Evolutionary conservation across 164 flowering plant species (phyloP).

Genomic region (Platanus orientalis): DNA sequence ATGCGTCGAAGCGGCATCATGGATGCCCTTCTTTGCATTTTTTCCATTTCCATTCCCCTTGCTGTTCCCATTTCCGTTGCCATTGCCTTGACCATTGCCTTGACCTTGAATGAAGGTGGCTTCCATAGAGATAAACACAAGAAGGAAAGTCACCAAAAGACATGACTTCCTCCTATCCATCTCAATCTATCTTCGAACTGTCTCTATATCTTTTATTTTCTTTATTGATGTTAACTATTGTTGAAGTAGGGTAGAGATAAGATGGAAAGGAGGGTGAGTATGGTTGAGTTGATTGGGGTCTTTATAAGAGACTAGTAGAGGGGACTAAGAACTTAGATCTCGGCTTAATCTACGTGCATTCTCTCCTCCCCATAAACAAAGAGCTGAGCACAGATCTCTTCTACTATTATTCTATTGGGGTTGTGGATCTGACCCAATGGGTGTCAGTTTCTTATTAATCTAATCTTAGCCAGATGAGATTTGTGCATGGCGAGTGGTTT

Average conservation of each 20-base stretch:
- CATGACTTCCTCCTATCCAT: conserved; percentile 8
- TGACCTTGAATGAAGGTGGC: conserved; percentile 6
- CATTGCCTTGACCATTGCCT: conserved; percentile 16
- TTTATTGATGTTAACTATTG: not conserved
- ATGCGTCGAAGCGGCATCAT: conserved; percentile 27
- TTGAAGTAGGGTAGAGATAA: not conserved
- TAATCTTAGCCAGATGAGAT: no score
- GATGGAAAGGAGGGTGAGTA: not conserved
- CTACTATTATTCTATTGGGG: no score
- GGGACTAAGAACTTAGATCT: conserved; percentile 5
- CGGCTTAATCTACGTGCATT: conserved; percentile 12
- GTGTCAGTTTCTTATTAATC: no score
- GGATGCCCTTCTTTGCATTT: no score
- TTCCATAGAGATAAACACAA: conserved; percentile 13
- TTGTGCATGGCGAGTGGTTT: no score
- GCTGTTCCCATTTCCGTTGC: conserved; percentile 4
- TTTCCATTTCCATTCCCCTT: conserved; percentile 6
- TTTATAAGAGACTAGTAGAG: conserved; percentile 1
- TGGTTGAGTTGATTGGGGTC: not conserved
- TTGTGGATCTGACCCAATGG: no score
- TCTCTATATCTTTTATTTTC: not conserved
- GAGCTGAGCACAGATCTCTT: no score
- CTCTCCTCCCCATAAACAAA: not conserved
- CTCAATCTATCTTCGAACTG: not conserved
- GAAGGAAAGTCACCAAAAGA: conserved; percentile 12